phyloP scores from a whole-genome alignment of 257 asterid species.

The Asclepias syriaca region DNA sequence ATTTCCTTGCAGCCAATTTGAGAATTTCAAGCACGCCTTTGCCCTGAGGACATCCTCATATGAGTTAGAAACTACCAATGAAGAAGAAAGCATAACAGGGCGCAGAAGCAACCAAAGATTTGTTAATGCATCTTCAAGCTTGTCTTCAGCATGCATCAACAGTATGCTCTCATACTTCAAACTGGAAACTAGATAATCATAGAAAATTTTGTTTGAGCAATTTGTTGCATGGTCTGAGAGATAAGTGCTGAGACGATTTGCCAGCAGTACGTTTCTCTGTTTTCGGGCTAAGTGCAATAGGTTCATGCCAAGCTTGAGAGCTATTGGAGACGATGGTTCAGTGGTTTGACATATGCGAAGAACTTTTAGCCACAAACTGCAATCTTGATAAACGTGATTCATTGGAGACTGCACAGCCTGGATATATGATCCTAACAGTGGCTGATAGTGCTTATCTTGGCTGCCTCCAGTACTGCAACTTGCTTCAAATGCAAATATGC shows the following conservation, averaged over 20 bases:
- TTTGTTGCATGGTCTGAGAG: conserved; percentile 49
- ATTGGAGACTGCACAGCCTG: conserved; percentile 63
- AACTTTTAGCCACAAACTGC: conserved; percentile 91
- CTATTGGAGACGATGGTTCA: conserved; percentile 52
- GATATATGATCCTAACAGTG: conserved; percentile 61
- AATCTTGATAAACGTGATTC: conserved; percentile 64
- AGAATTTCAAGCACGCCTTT: conserved; percentile 90
- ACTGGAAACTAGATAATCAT: conserved; percentile 48
- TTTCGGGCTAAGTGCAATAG: conserved; percentile 75
- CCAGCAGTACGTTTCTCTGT: conserved; percentile 71
- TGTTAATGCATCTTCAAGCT: conserved; percentile 60
- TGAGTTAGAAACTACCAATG: conserved; percentile 37
- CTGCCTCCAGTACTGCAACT: conserved; percentile 41
- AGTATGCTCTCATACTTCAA: conserved; percentile 67
- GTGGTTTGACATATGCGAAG: conserved; percentile 69
- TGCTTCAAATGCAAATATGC: conserved; percentile 83
- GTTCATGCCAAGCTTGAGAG: conserved; percentile 79
- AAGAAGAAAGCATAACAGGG: conserved; percentile 52
- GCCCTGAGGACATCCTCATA: conserved; percentile 65
- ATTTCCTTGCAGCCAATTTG: conserved; percentile 66
- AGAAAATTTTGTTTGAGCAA: conserved; percentile 48
- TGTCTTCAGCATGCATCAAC: conserved; percentile 71
- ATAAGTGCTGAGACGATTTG: conserved; percentile 66
- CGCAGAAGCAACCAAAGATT: conserved; percentile 72
- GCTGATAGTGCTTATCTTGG: conserved; percentile 38